Evolutionary conservation across 1,284 basidiomycete species (phyloP).

Genomic region (Cryptococcus sp.): DNA sequence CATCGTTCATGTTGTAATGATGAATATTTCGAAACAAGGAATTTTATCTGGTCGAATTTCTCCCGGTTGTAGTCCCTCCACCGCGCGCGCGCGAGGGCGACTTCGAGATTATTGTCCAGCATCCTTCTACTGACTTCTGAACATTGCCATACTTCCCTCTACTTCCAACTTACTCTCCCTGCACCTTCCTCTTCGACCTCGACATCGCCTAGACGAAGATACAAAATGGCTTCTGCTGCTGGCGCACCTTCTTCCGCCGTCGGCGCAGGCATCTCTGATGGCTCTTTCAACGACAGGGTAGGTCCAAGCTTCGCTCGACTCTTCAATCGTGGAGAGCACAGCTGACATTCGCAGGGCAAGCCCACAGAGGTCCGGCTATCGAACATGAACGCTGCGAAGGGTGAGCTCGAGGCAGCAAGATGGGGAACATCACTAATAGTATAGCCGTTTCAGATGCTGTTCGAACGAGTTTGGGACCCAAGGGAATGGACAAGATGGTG

Average conservation of each 20-base stretch:
- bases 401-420: slow-evolving; percentile 44
- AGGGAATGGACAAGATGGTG: slow-evolving; percentile 99
- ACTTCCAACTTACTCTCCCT: background rate
- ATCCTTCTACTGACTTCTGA: background rate
- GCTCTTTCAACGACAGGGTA: slow-evolving; percentile 43
- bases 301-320: slow-evolving; percentile 8
- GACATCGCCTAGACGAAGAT: no score
- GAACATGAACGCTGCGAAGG: slow-evolving; percentile 94
- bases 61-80: no score
- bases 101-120: no score
- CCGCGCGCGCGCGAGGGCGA: no score
- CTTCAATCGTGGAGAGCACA: background rate
- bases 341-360: slow-evolving; percentile 35
- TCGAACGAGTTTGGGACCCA: slow-evolving; percentile 90
- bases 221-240: slow-evolving; percentile 23
- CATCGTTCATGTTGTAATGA: no score
- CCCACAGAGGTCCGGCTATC: slow-evolving; percentile 77
- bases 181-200: background rate
- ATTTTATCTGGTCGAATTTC: no score
- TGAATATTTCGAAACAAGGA: no score
- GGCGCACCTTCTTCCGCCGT: slow-evolving; percentile 14
- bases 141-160: background rate
- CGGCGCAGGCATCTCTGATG: slow-evolving; percentile 26
- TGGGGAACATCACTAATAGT: background rate
- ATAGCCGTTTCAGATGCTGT: slow-evolving; percentile 96